Conservation (phyloP, 352 stramenopile species). For the Hyaloperonospora arabidopsidis region DNA sequence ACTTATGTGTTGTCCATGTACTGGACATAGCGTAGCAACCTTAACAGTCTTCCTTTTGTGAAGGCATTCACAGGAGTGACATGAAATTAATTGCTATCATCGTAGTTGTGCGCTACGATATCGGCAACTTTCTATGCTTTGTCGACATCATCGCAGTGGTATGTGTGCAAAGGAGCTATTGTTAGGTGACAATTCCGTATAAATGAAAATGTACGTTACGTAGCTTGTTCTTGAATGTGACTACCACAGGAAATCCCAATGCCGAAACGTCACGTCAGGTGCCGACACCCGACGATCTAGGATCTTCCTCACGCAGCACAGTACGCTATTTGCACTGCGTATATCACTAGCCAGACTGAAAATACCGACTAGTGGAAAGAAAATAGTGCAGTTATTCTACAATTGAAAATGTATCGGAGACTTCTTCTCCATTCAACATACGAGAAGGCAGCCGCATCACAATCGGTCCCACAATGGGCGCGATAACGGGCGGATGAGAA, state of each 20-base stretch:
- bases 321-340: conserved; percentile 69
- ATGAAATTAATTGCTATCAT: too few relatives aligned
- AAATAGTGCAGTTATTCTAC: conserved; percentile 40
- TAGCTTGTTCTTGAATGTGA: conserved; percentile 18
- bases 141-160: too few relatives aligned
- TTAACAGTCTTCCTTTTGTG: too few relatives aligned
- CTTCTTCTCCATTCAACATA: conserved; percentile 32
- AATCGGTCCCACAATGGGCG: conserved; percentile 40
- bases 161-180: too few relatives aligned
- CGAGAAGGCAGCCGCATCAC: conserved; percentile 35
- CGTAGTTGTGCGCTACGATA: too few relatives aligned
- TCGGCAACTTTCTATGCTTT: too few relatives aligned
- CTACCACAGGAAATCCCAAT: conserved; percentile 29
- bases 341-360: conserved; percentile 59
- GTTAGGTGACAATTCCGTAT: too few relatives aligned
- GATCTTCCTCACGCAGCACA: conserved; percentile 34
- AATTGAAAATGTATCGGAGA: conserved; percentile 31
- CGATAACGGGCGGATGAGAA: conserved; percentile 32
- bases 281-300: conserved; percentile 15
- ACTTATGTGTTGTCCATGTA: too few relatives aligned
- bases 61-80: too few relatives aligned
- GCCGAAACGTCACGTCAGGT: conserved; percentile 7
- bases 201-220: too few relatives aligned
- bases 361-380: conserved; percentile 54
- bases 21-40: too few relatives aligned